Conservation (phyloP, 768 basidiomycete genomes). For the Postia placenta region DNA sequence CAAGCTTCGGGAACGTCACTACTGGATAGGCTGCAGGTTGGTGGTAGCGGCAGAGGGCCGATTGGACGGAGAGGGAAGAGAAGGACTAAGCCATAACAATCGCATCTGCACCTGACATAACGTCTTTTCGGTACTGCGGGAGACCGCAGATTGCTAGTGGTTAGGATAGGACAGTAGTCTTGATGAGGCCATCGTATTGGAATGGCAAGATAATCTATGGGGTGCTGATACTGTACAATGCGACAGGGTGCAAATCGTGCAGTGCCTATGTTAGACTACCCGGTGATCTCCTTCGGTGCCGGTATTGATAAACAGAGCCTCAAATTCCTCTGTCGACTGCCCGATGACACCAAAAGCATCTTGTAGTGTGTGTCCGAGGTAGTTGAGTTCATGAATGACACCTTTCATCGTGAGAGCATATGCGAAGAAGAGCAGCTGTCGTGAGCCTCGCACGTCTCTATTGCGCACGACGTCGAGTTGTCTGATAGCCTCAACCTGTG, state of each 20-base stretch:
- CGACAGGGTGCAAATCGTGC: background rate
- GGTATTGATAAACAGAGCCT: constrained; percentile 52
- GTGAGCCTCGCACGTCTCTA: constrained; percentile 72
- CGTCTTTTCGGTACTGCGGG: background rate
- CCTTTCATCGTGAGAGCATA: constrained; percentile 94
- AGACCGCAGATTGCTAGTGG: background rate
- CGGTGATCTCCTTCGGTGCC: background rate
- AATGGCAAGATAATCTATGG: background rate
- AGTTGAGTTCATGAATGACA: constrained; percentile 84
- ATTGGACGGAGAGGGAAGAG: constrained; percentile 10
- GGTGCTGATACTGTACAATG: background rate
- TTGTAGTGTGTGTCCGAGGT: constrained; percentile 74
- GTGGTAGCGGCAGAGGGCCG: constrained; percentile 3
- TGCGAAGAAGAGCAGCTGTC: constrained; percentile 88
- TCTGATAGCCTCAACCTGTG: constrained; percentile 75
- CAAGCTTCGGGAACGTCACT: constrained; percentile 2
- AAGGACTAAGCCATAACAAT: constrained; percentile 12
- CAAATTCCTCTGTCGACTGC: constrained; percentile 75
- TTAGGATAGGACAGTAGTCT: background rate
- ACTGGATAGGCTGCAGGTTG: constrained; percentile 10
- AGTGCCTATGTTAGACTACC: background rate
- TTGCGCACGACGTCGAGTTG: constrained; percentile 84
- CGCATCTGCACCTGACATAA: background rate
- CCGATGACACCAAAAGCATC: constrained; percentile 92
- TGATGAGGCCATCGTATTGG: background rate